Conservation (phyloP, 139 green algal species). For the Auxenochlorella protothecoides region DNA sequence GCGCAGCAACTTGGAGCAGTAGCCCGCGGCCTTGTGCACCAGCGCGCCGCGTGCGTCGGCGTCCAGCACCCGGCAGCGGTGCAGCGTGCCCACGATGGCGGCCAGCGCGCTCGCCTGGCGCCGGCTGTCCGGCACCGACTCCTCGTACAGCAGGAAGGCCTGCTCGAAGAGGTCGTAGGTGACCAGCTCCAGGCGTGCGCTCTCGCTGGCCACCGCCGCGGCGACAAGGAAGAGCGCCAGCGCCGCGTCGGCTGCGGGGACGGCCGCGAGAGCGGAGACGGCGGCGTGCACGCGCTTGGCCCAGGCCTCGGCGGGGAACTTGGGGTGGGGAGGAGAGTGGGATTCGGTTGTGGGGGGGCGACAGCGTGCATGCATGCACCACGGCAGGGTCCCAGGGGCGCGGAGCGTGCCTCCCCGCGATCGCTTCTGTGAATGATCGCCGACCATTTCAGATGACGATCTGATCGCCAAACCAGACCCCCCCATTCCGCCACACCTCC, state of each 20-base stretch:
- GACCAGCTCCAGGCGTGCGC: slow-evolving; percentile 65
- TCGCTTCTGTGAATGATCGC: too few relatives aligned
- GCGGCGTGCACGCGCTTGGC: slow-evolving; percentile 35
- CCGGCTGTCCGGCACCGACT: slow-evolving; percentile 67
- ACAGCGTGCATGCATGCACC: too few relatives aligned
- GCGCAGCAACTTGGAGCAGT: slow-evolving; percentile 75
- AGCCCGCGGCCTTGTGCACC: slow-evolving; percentile 65
- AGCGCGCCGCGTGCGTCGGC: slow-evolving; percentile 69
- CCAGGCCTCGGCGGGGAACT: background rate
- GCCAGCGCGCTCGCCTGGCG: slow-evolving; percentile 63
- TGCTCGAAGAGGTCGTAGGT: slow-evolving; percentile 91
- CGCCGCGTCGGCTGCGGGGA: slow-evolving; percentile 40
- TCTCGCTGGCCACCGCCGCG: slow-evolving; percentile 48
- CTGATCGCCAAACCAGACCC: too few relatives aligned
- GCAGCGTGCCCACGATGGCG: slow-evolving; percentile 74
- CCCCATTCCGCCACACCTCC: too few relatives aligned
- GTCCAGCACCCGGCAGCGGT: slow-evolving; percentile 62
- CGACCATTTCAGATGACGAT: too few relatives aligned
- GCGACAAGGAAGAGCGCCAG: slow-evolving; percentile 68
- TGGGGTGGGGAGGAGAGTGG: too few relatives aligned
- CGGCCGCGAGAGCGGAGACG: slow-evolving; percentile 27
- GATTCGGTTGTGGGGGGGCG: too few relatives aligned
- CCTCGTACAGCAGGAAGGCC: slow-evolving; percentile 88
- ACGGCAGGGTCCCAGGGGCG: too few relatives aligned
- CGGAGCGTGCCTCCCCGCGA: too few relatives aligned